Evolutionary conservation across 2,329 filamentous ascomycete species (phyloP).

Genomic region (Fusarium sp.): DNA sequence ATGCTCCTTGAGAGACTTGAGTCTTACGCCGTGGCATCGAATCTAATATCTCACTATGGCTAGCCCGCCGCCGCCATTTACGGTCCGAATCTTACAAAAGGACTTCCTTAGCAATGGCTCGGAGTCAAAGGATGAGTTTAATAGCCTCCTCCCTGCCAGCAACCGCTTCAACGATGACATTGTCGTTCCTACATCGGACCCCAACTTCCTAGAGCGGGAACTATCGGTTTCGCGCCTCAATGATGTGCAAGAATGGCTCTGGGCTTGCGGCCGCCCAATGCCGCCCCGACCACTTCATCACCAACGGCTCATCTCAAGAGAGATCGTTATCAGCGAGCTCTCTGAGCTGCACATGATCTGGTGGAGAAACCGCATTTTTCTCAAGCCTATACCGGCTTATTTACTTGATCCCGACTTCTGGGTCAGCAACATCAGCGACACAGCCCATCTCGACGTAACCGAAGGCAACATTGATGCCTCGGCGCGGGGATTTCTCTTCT

Average conservation of each 20-base stretch:
- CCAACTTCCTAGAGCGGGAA: conserved; percentile 27
- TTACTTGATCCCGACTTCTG: conserved; percentile 51
- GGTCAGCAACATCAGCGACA: conserved; percentile 43
- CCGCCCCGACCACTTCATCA: conserved; percentile 52
- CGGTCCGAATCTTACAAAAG: conserved; percentile 8
- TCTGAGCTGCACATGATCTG: conserved; percentile 53
- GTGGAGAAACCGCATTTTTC: conserved; percentile 48
- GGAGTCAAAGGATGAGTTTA: neutral
- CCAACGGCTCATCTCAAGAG: conserved; percentile 46
- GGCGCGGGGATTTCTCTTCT: conserved; percentile 52
- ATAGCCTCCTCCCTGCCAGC: conserved; percentile 16
- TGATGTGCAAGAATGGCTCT: conserved; percentile 30
- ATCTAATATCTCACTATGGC: neutral
- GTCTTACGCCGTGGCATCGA: neutral
- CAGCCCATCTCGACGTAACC: conserved; percentile 8
- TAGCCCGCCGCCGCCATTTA: conserved; percentile 20
- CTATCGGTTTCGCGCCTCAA: conserved; percentile 29
- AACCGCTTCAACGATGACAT: conserved; percentile 28
- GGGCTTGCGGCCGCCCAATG: conserved; percentile 40
- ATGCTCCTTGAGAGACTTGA: neutral
- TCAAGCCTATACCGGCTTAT: conserved; percentile 54
- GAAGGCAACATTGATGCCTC: conserved; percentile 26
- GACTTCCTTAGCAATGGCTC: neutral
- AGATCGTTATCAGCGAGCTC: conserved; percentile 50
- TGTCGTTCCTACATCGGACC: conserved; percentile 18